These are phyloP conservation scores for Capsicum chinense DNA, from an alignment of 257 asterid species.

Conservation along the genomic window DNA sequence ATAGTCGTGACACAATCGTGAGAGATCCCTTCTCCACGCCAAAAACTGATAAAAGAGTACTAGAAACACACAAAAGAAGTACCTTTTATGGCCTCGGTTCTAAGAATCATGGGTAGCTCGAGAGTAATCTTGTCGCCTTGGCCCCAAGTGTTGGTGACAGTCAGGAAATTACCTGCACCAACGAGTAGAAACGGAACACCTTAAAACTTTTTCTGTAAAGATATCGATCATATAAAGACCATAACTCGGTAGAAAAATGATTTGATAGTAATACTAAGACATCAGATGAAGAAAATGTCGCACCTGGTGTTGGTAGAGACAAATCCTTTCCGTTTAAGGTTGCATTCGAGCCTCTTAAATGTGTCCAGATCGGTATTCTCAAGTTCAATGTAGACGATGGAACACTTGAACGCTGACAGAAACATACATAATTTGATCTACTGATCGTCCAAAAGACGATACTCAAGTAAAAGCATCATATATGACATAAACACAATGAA, in stretches of 20 bases:
- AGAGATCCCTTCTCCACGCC: neutral
- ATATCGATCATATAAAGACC: neutral
- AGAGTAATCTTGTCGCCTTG: conserved; percentile 64
- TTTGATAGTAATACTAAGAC: neutral
- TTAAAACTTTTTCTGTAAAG: neutral
- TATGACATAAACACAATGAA: neutral
- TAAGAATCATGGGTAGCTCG: conserved; percentile 60
- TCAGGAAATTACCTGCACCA: conserved; percentile 61
- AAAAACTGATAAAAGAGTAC: neutral
- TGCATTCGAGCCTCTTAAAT: conserved; percentile 53
- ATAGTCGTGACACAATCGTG: neutral
- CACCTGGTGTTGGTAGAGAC: conserved; percentile 58
- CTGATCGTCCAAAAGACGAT: neutral
- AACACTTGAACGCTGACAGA: conserved; percentile 44
- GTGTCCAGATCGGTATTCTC: conserved; percentile 75
- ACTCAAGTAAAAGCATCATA: neutral
- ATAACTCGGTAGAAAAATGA: neutral
- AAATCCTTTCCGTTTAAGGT: conserved; percentile 50
- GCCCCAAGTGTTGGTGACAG: conserved; percentile 58
- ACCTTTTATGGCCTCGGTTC: conserved; percentile 90
- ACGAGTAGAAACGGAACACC: conserved; percentile 22
- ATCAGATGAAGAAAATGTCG: conserved; percentile 14
- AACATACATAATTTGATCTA: neutral
- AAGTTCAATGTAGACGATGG: conserved; percentile 54
- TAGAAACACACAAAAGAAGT: neutral